Evolutionary conservation across 768 basidiomycete genomes (phyloP).

Genomic region (Cyathus striatus): DNA sequence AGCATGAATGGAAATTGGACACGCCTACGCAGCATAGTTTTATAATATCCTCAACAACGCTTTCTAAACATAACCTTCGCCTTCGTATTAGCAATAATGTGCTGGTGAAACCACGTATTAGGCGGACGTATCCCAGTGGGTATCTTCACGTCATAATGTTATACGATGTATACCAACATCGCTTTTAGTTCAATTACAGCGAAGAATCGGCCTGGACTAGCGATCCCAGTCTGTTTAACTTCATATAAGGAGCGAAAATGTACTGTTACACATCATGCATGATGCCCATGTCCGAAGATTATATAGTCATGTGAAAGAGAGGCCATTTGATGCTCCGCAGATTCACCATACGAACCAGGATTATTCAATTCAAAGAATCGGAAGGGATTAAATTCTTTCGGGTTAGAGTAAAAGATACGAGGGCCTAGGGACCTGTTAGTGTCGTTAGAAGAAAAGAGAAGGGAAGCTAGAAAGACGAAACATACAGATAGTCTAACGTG

Average conservation of each 20-base stretch:
- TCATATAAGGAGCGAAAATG: neutral
- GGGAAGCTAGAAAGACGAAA: too few relatives aligned
- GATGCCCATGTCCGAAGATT: constrained; percentile 32
- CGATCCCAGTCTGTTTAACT: neutral
- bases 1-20: neutral
- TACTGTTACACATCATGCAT: constrained; percentile 25
- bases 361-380: constrained; percentile 37
- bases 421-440: too few relatives aligned
- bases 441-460: too few relatives aligned
- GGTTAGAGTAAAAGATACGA: constrained; percentile 36
- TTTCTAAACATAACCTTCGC: constrained; percentile 33
- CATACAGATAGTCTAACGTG: too few relatives aligned
- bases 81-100: constrained; percentile 20
- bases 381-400: constrained; percentile 39
- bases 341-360: constrained; percentile 20
- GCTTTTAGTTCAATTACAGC: constrained; percentile 40
- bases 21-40: too few relatives aligned
- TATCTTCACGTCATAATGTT: constrained; percentile 35
- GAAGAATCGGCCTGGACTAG: constrained; percentile 41
- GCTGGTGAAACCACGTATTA: constrained; percentile 6
- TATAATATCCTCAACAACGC: too few relatives aligned
- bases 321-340: constrained; percentile 26
- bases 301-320: constrained; percentile 23
- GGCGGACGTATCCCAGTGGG: constrained; percentile 16
- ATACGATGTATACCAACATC: constrained; percentile 30